These are phyloP conservation scores for Setaria italica DNA, from an alignment of 202 grass and related monocot genomes.

Conservation along the genomic window DNA sequence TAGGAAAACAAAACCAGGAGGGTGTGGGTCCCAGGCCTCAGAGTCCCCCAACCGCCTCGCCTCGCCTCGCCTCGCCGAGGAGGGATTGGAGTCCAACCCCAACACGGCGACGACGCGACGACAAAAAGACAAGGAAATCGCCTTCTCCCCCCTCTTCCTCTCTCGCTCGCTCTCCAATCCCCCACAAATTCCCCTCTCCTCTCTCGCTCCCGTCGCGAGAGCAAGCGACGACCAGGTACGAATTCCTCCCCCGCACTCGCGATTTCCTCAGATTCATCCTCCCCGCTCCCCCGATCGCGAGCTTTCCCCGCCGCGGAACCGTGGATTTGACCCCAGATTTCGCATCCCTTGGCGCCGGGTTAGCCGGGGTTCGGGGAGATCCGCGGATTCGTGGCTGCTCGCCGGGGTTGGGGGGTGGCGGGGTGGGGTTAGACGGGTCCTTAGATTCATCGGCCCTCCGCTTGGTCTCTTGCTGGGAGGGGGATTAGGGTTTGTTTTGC, in stretches of 20 bases:
- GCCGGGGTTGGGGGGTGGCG: too few species aligned
- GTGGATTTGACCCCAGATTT: constrained; percentile 12
- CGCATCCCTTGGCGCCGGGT: neutral
- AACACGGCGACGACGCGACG: constrained; percentile 28
- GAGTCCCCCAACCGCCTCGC: neutral
- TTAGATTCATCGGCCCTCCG: neutral
- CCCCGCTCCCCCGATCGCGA: neutral
- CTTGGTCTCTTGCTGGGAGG: neutral
- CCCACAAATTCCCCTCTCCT: neutral
- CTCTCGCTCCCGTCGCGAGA: neutral
- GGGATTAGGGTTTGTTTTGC: constrained; percentile 7
- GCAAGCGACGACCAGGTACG: constrained; percentile 20
- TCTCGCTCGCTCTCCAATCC: neutral
- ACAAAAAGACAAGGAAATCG: neutral
- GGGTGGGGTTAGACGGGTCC: neutral
- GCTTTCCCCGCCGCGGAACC: neutral
- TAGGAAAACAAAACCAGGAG: neutral
- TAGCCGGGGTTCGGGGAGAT: constrained; percentile 17
- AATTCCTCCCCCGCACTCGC: neutral
- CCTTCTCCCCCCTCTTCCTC: neutral
- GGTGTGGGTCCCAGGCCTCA: neutral
- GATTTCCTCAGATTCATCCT: constrained; percentile 5
- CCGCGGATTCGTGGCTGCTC: neutral
- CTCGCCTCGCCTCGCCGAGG: neutral
- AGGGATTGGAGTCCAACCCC: constrained; percentile 16